Conservation (phyloP, 768 basidiomycete genomes). For the Lactifluus echinatus region DNA sequence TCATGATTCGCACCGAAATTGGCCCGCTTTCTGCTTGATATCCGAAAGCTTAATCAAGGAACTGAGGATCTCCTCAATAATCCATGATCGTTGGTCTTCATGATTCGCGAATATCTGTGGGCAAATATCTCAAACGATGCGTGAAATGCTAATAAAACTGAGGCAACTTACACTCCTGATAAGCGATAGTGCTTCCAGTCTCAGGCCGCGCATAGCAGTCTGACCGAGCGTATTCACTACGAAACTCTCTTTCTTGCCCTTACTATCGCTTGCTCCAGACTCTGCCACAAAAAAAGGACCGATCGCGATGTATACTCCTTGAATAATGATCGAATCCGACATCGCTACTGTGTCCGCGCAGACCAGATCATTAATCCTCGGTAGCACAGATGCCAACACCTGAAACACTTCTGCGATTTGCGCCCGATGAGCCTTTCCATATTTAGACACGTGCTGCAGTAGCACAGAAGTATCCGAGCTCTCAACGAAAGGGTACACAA, state of each 20-base stretch:
- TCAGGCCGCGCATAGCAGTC: constrained; percentile 72
- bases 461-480: constrained; percentile 44
- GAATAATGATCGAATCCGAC: constrained; percentile 88
- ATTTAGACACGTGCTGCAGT: constrained; percentile 42
- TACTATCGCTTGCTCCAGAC: constrained; percentile 44
- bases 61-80: constrained; percentile 92
- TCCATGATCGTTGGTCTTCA: constrained; percentile 88
- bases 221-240: constrained; percentile 62
- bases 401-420: constrained; percentile 65
- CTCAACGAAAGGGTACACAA: constrained; percentile 84
- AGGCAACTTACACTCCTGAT: constrained; percentile 64
- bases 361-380: constrained; percentile 67
- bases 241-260: constrained; percentile 48
- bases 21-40: constrained; percentile 81
- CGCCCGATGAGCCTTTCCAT: constrained; percentile 32
- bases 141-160: not conserved
- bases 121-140: constrained; percentile 9
- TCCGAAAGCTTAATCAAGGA: constrained; percentile 87
- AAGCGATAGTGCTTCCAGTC: constrained; percentile 73
- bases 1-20: constrained; percentile 57
- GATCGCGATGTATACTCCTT: constrained; percentile 87
- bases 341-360: constrained; percentile 65
- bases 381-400: constrained; percentile 59
- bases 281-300: constrained; percentile 93
- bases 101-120: constrained; percentile 83